phyloP scores from a whole-genome alignment of 1,284 basidiomycete species.

The Mycena sp. region DNA sequence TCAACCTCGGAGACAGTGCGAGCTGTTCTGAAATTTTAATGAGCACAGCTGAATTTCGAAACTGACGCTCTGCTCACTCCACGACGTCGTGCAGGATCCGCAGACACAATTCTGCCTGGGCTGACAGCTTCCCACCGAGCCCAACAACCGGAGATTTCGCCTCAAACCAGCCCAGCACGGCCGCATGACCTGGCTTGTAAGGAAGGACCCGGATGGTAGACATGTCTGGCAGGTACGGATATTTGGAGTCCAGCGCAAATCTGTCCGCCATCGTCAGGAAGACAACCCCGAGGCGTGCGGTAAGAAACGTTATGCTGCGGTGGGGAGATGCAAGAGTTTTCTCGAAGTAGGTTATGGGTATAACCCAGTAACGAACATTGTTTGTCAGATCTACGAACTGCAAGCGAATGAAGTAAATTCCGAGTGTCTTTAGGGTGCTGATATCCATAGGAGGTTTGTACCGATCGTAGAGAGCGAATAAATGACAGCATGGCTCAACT shows the following conservation, averaged over 20 bases:
- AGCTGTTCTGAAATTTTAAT: conserved; percentile 46
- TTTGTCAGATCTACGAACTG: no score
- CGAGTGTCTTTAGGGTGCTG: no score
- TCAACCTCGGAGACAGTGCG: conserved; percentile 46
- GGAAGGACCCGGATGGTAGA: conserved; percentile 57
- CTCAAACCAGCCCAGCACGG: conserved; percentile 71
- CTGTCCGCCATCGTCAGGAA: conserved; percentile 46
- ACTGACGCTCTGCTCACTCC: conserved; percentile 49
- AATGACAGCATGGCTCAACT: no score
- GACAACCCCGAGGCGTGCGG: conserved; percentile 58
- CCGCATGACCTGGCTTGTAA: conserved; percentile 67
- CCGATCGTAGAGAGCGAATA: no score
- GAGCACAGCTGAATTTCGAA: background rate
- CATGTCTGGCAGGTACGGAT: conserved; percentile 64
- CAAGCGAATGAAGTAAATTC: no score
- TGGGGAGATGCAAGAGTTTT: conserved; percentile 59
- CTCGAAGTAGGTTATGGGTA: conserved; percentile 63
- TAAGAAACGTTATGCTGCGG: conserved; percentile 60
- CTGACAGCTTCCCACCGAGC: conserved; percentile 27
- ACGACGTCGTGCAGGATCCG: conserved; percentile 61
- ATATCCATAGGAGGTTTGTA: no score
- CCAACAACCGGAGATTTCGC: conserved; percentile 56
- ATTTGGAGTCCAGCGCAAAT: conserved; percentile 48
- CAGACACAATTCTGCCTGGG: conserved; percentile 59
- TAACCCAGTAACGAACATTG: conserved; percentile 66